Base-by-base conservation (phyloP, 2,329 filamentous ascomycete species). In the Colletotrichum simmondsii region DNA sequence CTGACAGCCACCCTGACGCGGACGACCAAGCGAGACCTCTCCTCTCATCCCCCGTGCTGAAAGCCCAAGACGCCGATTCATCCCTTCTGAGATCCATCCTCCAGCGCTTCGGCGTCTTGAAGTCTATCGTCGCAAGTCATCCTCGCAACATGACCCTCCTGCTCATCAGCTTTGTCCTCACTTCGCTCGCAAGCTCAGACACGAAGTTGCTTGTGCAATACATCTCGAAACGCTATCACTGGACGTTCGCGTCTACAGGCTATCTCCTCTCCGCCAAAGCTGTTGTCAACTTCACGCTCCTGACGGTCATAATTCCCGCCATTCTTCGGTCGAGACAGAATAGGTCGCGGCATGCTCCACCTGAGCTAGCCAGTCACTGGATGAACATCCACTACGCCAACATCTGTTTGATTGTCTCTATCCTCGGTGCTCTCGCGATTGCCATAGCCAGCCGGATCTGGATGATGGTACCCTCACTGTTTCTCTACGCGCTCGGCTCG, bases 181-280 rank as follows among this genome's bases (percentile, higher is more conserved):
- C 85, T 1, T 85, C 86, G 14, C 81, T 88, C 19, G 86, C 86
- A 6, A 87, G 85, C 77, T 86, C 86, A 26, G 86, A 88, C 73
- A 88, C 86, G 19, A 88, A 87, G 69, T 81, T 88, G 0, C 80
- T 88, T 7, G 81, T 86, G 2, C 85, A 87, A 70, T 88, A 87
- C 74, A 87, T 88, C 74, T 88, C 86, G 0, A 86, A 83, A 73
- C 81, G 86, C 1, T 88, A 87, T 53, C 65, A 76, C 24, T 87
- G 86, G 86, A 81, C 79, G 0, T 87, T 88, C 71, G 81, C 85
- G 2, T 81, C 81, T 0, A 85, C 86, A 0, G 86, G 86, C 6
- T 88, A 87, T 65, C 78, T 88, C 3, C 78, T 88, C 10, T 87
- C 86, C 0, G 81, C 77, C 4, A 88, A 88, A 72, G 86, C 86